A percentile compares a stretch with the other conserved stretches of the same genome.
Conservation (phyloP, 257 asterid species). For the Mentha longifolia region DNA sequence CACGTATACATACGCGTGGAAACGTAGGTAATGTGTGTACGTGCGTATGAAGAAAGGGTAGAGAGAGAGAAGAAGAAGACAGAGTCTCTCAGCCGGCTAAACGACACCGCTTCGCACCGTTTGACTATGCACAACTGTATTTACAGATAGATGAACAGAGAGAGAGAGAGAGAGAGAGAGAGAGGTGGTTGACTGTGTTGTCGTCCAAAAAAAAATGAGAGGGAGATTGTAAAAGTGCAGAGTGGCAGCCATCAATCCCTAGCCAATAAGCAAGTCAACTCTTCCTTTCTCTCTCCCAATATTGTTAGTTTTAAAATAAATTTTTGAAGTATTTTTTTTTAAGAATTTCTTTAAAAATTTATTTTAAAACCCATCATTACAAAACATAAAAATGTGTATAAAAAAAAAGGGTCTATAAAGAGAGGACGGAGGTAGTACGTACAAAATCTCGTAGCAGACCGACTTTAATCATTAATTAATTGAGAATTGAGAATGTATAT, state of each 20-base stretch:
- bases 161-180: constrained; percentile 39
- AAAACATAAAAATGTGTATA: too few relatives aligned
- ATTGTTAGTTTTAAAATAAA: too few relatives aligned
- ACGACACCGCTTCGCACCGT: constrained; percentile 22
- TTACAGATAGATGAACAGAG: constrained; percentile 29
- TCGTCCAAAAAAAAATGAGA: constrained; percentile 10
- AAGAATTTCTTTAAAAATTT: too few relatives aligned
- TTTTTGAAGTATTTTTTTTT: too few relatives aligned
- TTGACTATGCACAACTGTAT: constrained; percentile 33
- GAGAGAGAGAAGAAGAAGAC: constrained; percentile 13
- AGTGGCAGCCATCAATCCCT: constrained; percentile 23
- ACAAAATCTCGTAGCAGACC: constrained; percentile 19
- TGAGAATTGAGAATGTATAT: too few relatives aligned
- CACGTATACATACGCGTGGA: constrained; percentile 6
- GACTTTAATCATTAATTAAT: constrained; percentile 1
- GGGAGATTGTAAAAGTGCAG: background rate
- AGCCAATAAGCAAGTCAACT: constrained; percentile 42
- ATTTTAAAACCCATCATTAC: too few relatives aligned
- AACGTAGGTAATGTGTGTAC: constrained; percentile 3
- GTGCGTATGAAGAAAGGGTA: background rate
- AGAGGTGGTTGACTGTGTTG: constrained; percentile 23
- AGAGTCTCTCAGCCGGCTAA: constrained; percentile 32
- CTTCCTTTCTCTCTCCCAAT: constrained; percentile 28
- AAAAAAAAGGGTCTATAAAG: too few relatives aligned
- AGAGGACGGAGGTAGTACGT: too few relatives aligned